Conservation (phyloP, 1,284 basidiomycete genomes). For the Marasmius fiardii region DNA sequence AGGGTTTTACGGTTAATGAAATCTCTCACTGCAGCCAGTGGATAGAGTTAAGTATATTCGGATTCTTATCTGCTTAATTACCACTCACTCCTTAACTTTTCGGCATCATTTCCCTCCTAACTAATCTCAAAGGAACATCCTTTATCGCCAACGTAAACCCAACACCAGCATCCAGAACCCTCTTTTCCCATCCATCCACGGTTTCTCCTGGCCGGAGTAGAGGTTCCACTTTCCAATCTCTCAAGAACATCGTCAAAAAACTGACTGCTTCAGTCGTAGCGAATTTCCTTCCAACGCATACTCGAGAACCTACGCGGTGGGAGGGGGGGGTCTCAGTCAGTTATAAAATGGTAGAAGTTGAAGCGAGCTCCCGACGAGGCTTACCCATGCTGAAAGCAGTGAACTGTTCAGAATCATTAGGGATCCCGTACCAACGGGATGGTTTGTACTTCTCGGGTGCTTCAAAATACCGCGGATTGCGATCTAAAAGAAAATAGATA, state of each 20-base stretch:
- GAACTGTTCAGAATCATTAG: conserved; percentile 16
- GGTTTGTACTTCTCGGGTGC: conserved; percentile 27
- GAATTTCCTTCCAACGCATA: conserved; percentile 25
- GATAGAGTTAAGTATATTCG: too few species aligned
- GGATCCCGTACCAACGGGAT: conserved; percentile 25
- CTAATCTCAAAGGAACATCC: conserved; percentile 13
- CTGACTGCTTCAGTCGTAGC: conserved; percentile 25
- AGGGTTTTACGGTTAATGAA: too few species aligned
- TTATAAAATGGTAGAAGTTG: too few species aligned
- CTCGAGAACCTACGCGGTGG: conserved; percentile 9
- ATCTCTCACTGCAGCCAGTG: too few species aligned
- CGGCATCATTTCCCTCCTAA: background rate
- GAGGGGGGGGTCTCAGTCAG: too few species aligned
- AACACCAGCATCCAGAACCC: conserved; percentile 14
- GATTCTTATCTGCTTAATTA: too few species aligned
- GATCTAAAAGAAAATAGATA: conserved; percentile 11
- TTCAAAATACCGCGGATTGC: conserved; percentile 24
- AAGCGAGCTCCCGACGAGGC: too few species aligned
- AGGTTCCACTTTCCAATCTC: conserved; percentile 24
- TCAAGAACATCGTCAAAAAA: conserved; percentile 24
- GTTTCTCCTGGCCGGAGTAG: conserved; percentile 9
- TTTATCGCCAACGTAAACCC: conserved; percentile 10
- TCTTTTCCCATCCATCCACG: conserved; percentile 8
- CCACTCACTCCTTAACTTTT: too few species aligned
- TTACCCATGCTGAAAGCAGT: conserved; percentile 13